Evolutionary conservation across 75 land plant species (phyloP).

Genomic region (Selaginella moellendorffii): DNA sequence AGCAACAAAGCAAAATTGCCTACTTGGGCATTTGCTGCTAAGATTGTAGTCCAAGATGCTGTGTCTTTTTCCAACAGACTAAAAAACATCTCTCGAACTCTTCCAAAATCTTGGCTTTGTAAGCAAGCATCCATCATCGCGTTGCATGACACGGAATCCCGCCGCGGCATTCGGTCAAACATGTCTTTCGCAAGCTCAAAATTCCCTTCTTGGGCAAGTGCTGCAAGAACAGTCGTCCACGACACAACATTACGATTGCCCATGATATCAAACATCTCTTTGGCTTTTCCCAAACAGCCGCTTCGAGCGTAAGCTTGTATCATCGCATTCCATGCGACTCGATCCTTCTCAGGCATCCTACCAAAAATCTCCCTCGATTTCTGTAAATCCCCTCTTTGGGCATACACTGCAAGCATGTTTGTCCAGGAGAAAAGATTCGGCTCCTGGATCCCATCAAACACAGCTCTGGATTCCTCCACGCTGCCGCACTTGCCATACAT

Average conservation of each 20-base stretch:
- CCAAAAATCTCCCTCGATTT: neutral
- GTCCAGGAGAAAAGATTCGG: constrained; percentile 2
- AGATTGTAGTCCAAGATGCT: neutral
- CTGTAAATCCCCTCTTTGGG: neutral
- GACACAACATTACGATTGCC: neutral
- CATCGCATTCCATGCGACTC: neutral
- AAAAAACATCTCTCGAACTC: neutral
- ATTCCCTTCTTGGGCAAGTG: constrained; percentile 1
- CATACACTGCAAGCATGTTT: neutral
- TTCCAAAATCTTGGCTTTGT: neutral
- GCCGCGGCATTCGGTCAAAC: neutral
- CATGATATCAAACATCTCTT: neutral
- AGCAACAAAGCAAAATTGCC: neutral
- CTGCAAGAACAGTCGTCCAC: neutral
- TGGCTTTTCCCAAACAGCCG: neutral
- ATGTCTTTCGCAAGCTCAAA: neutral
- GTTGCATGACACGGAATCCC: neutral
- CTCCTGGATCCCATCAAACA: neutral
- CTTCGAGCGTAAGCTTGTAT: neutral
- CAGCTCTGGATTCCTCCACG: neutral
- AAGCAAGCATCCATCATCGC: neutral
- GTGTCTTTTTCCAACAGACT: neutral
- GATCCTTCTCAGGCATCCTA: constrained; percentile 8
- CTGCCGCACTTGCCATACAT: constrained; percentile 5
- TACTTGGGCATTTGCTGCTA: neutral